Evolutionary conservation across 305 asterid genomes (phyloP).

Genomic region (Fraxinus platypoda): DNA sequence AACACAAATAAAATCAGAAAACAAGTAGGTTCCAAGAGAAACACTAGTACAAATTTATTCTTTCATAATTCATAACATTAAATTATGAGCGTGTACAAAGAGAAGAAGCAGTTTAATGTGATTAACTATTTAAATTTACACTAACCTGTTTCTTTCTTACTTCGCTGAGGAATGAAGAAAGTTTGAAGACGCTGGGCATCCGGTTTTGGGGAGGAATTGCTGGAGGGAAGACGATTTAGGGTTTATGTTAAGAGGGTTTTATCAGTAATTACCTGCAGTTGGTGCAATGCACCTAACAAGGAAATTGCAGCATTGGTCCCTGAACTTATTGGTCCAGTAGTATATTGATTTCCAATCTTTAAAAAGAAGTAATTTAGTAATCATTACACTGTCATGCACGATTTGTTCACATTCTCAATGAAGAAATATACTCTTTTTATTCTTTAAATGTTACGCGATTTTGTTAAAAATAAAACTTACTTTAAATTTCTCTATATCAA

Average conservation of each 20-base stretch:
- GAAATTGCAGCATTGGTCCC: not conserved
- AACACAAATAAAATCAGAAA: not conserved
- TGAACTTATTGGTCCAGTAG: not conserved
- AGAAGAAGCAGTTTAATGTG: not conserved
- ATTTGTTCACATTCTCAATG: not conserved
- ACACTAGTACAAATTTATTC: not conserved
- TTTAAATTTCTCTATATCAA: too few species aligned
- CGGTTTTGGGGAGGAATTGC: not conserved
- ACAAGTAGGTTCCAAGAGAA: not conserved
- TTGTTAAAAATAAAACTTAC: not conserved
- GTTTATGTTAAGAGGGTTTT: not conserved
- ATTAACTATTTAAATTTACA: not conserved
- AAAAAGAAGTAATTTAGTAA: not conserved
- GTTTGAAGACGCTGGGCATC: not conserved
- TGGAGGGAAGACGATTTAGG: not conserved
- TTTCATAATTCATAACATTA: not conserved
- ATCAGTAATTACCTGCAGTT: not conserved
- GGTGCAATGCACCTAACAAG: not conserved
- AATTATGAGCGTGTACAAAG: not conserved
- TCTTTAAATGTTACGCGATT: too few species aligned
- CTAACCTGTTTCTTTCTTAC: not conserved
- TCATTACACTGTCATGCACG: not conserved
- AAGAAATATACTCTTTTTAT: not conserved
- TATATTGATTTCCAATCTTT: not conserved
- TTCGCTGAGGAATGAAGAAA: not conserved